Evolutionary conservation across 768 basidiomycete genomes (phyloP).

Genomic region (Pleurotus ostreatus): DNA sequence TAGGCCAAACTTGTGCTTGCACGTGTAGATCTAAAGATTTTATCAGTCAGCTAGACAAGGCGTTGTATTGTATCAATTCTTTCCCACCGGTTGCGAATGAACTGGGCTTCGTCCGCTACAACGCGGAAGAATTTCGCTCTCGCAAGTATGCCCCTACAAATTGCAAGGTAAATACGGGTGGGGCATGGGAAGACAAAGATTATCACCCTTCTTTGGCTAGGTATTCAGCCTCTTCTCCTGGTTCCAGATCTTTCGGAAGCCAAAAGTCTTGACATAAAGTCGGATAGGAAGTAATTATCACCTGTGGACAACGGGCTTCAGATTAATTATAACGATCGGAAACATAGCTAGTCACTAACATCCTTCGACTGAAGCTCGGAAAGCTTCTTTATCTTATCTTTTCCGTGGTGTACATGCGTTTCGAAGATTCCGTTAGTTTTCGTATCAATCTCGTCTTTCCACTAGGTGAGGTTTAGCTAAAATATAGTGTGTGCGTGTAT

Average conservation of each 20-base stretch:
- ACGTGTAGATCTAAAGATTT: slow-evolving; percentile 40
- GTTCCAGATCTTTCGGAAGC: slow-evolving; percentile 44
- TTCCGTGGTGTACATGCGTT: slow-evolving; percentile 71
- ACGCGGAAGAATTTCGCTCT: slow-evolving; percentile 63
- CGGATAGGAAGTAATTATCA: slow-evolving; percentile 76
- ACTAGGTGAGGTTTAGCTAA: slow-evolving; percentile 30
- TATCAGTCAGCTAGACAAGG: background rate
- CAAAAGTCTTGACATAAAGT: slow-evolving; percentile 60
- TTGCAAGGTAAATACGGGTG: background rate
- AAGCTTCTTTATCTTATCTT: slow-evolving; percentile 54
- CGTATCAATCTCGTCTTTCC: slow-evolving; percentile 69
- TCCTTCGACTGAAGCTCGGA: slow-evolving; percentile 36
- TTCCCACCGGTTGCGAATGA: slow-evolving; percentile 59
- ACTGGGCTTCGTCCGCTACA: slow-evolving; percentile 78
- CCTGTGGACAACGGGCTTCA: slow-evolving; percentile 27
- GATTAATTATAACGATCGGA: background rate
- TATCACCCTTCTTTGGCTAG: slow-evolving; percentile 45
- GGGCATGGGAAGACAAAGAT: background rate
- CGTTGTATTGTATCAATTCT: background rate
- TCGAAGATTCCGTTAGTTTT: slow-evolving; percentile 62
- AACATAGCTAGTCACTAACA: slow-evolving; percentile 25
- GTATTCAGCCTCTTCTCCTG: slow-evolving; percentile 45
- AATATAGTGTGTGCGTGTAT: background rate
- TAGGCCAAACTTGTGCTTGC: slow-evolving; percentile 56
- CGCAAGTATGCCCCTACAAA: slow-evolving; percentile 53